Base-by-base conservation (phyloP, 352 stramenopile species). In the Albugo candida region DNA sequence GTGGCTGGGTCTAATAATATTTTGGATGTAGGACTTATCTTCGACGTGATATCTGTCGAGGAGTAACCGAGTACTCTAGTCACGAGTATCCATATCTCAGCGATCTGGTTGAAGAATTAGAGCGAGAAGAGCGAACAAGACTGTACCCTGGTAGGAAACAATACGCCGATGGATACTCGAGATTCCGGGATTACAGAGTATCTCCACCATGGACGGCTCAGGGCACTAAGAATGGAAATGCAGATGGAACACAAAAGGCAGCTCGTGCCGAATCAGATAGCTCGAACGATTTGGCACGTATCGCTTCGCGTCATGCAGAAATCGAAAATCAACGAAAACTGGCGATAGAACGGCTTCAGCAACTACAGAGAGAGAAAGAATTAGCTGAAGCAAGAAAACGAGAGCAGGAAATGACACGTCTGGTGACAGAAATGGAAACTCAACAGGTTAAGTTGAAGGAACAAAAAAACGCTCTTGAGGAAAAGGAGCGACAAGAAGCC, bases 51-150 rank as follows among this genome's bases (percentile, higher is more conserved):
- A 55, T 92, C 27, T 86, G 73, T 20, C 76, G 79, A 13, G 79
- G 79, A 1, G 74, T 86, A 49, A 92, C 76, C 0, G 79, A 92
- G 52, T 89, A 89, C 53, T 51, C 55, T 18, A 54, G 58, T 39
- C 54, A 81, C 21, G 68, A 78, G 18, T 92, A 92, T 49, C 79
- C 79, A 21, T 55, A 58, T 1, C 52, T 92, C 24, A 87, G 73
- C 47, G 71, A 78, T 36, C 41, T 78, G 21, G 82, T 92, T 14
- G 53, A 85, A 56, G 58, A 74, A 10, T 65, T 59, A 1, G 79
- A 92, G 51, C 40, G 37, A 0, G 54, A 59, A 37, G 79, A 92
- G 52, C 66, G 65, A 16, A 45, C 54, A n/a, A 58, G 45, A 38
- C 36, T 92, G 55, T 89, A 89, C 44, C 71, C 76, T 5, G 54